Evolutionary conservation across 768 basidiomycete species (phyloP), one percentile per base, ranked within the genome.

Genomic region (Hypholoma sublateritium): DNA sequence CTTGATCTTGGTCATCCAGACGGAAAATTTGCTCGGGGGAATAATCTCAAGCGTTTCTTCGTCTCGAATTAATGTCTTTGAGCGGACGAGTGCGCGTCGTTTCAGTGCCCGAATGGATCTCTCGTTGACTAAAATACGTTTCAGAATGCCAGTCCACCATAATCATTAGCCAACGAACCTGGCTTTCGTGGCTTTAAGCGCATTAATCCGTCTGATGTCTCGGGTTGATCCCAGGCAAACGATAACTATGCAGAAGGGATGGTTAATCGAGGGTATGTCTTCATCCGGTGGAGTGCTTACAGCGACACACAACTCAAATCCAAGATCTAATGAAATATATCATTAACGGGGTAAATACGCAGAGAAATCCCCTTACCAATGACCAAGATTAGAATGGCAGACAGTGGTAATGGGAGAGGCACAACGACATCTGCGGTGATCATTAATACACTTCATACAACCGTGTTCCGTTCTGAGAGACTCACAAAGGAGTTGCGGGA

Each of bases 141-240:
- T 24, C 5, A 28, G 5, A 39, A 5, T 11, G 4, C 25, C n/a
- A 42, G 21, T 22, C 16, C 11, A 11, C 7, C 22, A 14, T 16
- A n/a, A 3, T 43, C 3, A 28, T 12, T 37, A 7, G 8, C 12
- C 13, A 13, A 51, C 72, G 19, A 47, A 83, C 84, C 83, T 58
- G 87, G 86, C 67, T 86, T 87, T 21, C 87, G 81, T 12, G 87
- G 87, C 22, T 69, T 72, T 76, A 87, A 74, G 21, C 85, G 80
- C 87, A 88, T 88, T 35, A 88, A 68, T 24, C 85, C 85, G 62
- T 87, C 86, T 32, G 68, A 62, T 0, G 84, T 84, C 68, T 88
- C 86, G 0, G 87, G 84, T 59, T 83, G 75, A 66, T 88, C 87
- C 87, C 87, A 88, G 0, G 87, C 87, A 56, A 88, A 88, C 1